phyloP scores from a whole-genome alignment of 2,329 filamentous ascomycete species.

The Hypoxylon sp. region DNA sequence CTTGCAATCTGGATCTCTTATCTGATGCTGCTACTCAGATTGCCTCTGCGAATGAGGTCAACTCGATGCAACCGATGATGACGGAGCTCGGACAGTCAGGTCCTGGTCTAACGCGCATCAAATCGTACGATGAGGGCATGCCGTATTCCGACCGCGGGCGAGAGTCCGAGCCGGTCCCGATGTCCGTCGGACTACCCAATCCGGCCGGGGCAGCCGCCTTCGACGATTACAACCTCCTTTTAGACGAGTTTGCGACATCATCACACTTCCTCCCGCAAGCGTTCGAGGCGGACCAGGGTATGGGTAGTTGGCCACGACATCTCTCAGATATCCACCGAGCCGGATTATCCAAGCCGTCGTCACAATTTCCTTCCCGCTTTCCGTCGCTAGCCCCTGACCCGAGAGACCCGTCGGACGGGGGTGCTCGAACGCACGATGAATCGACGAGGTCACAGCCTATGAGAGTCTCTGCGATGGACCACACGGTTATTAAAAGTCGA shows the following conservation, averaged over 20 bases:
- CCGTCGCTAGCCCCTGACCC: conserved; percentile 65
- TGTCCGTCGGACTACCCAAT: conserved; percentile 56
- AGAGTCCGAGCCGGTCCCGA: conserved; percentile 57
- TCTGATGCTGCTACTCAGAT: conserved; percentile 68
- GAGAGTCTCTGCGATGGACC: conserved; percentile 65
- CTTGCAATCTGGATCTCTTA: conserved; percentile 69
- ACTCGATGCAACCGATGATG: conserved; percentile 64
- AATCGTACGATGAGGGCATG: conserved; percentile 62
- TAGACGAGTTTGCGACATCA: conserved; percentile 67
- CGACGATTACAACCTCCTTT: conserved; percentile 69
- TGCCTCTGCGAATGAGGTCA: conserved; percentile 66
- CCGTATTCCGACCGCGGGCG: conserved; percentile 62
- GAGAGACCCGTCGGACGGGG: conserved; percentile 57
- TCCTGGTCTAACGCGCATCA: conserved; percentile 58
- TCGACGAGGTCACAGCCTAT: conserved; percentile 54
- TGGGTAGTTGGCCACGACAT: conserved; percentile 63
- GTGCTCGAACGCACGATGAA: conserved; percentile 57
- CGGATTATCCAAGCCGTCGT: conserved; percentile 61
- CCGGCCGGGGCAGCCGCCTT: conserved; percentile 57
- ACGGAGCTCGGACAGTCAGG: conserved; percentile 58
- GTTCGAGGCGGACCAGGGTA: conserved; percentile 65
- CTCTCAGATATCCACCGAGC: conserved; percentile 55
- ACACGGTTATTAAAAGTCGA: conserved; percentile 67
- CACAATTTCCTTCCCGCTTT: conserved; percentile 66
- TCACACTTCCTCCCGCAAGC: conserved; percentile 67